These are phyloP conservation scores for Akanthomyces lecanii DNA, from an alignment of 2,329 filamentous ascomycete species.

Conservation along the genomic window DNA sequence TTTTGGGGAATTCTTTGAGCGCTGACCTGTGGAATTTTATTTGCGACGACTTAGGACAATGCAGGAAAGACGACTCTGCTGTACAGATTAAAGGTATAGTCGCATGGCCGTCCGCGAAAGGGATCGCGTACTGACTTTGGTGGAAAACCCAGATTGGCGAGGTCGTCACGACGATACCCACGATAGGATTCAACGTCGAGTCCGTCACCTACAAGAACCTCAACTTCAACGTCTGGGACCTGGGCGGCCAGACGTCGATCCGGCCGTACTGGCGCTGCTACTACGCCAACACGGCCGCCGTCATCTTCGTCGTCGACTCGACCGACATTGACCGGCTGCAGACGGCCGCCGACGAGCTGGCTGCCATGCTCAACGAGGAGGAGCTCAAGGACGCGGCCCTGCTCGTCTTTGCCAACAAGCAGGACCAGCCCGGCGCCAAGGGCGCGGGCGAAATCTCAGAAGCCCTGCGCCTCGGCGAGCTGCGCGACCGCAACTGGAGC, in stretches of 20 bases:
- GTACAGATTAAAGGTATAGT: slow-evolving; percentile 84
- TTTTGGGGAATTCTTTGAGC: background rate
- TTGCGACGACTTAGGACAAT: slow-evolving; percentile 66
- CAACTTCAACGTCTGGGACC: slow-evolving; percentile 98
- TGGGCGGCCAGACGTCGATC: slow-evolving; percentile 97
- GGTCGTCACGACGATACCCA: slow-evolving; percentile 97
- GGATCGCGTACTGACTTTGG: slow-evolving; percentile 15
- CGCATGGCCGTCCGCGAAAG: background rate
- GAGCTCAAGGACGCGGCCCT: slow-evolving; percentile 90
- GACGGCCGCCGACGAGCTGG: slow-evolving; percentile 87
- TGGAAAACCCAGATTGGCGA: slow-evolving; percentile 71
- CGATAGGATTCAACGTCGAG: slow-evolving; percentile 98
- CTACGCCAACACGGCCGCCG: slow-evolving; percentile 96
- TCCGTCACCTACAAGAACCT: slow-evolving; percentile 97
- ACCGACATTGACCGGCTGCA: slow-evolving; percentile 94
- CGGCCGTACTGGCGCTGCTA: slow-evolving; percentile 99
- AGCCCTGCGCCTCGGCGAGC: slow-evolving; percentile 80
- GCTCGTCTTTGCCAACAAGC: slow-evolving; percentile 97
- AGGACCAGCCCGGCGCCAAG: slow-evolving; percentile 95
- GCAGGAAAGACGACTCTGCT: slow-evolving; percentile 96
- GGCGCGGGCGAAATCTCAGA: slow-evolving; percentile 96
- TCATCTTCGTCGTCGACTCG: slow-evolving; percentile 97
- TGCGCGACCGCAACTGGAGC: slow-evolving; percentile 97
- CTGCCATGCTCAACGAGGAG: slow-evolving; percentile 95
- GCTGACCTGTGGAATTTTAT: slow-evolving; percentile 1